Evolutionary conservation across 2,329 filamentous ascomycete genomes (phyloP), one percentile per base, ranked within the genome.

Genomic region (Parascedosporium putredinis): DNA sequence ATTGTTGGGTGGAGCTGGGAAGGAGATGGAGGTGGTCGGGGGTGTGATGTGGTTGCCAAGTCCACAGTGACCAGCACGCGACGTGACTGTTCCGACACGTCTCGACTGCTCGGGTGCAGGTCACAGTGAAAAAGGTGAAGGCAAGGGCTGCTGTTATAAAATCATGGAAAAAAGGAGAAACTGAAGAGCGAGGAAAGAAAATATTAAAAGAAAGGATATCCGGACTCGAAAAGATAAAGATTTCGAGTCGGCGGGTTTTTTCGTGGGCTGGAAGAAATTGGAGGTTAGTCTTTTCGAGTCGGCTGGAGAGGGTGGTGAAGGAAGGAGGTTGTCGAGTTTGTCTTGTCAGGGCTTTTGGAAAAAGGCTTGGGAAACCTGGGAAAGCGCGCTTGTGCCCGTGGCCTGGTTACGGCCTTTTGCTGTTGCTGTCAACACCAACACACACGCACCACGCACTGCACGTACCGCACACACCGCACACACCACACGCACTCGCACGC

Each of bases 211-310:
- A 5, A 47, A 20, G 3, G 25, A 9, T 27, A 54, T 45, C 52
- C 58, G 57, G 48, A 58, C 49, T 52, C 51, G 54, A 33, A 46
- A 14, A 1, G 45, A 36, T 14, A 23, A n/a, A 24, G 29, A 47
- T n/a, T n/a, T n/a, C n/a, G n/a, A n/a, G n/a, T n/a, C n/a, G n/a
- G n/a, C n/a, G n/a, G n/a, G n/a, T n/a, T n/a, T n/a, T n/a, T n/a
- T n/a, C n/a, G 27, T 31, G 27, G 27, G 27, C 27, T 31, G 27
- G 27, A 31, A 55, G 56, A 54, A 53, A 57, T 57, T 55, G 56
- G 57, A 45, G 20, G 42, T 34, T 20, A 36, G 16, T n/a, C 25
- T 25, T n/a, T n/a, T n/a, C 10, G 29, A 45, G 34, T 25, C 36
- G 27, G 25, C 12, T 7, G 45, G 8, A 24, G 24, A 23, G 42